Evolutionary conservation across 352 stramenopile species (phyloP).

Genomic region (Globisporangium heterothallicum): DNA sequence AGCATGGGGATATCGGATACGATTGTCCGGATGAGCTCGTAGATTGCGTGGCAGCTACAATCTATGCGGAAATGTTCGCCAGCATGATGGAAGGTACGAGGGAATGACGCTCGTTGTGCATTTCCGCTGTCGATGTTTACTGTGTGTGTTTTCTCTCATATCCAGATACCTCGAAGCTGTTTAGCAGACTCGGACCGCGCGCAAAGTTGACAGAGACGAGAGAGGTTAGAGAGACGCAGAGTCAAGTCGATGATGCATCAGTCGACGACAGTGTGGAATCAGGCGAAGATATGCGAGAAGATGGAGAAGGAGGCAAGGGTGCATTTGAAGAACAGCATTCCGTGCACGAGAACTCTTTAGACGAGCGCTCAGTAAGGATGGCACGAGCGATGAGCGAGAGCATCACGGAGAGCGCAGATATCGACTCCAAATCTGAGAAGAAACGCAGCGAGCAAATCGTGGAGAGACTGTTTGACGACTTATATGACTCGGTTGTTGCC

Average conservation of each 20-base stretch:
- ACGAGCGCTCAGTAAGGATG: too few relatives aligned
- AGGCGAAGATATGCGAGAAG: not conserved
- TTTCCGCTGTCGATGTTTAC: not conserved
- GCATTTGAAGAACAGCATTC: not conserved
- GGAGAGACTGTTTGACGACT: constrained; percentile 10
- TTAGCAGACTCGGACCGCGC: not conserved
- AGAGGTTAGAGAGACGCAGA: not conserved
- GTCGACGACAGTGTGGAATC: not conserved
- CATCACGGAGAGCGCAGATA: not conserved
- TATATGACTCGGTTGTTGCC: constrained; percentile 1
- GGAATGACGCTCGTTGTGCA: not conserved
- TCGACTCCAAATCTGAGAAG: not conserved
- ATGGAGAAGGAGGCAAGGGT: not conserved
- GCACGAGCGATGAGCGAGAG: not conserved
- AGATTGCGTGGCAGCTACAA: constrained; percentile 16
- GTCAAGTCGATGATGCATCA: not conserved
- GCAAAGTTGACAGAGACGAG: not conserved
- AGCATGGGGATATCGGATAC: not conserved
- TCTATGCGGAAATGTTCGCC: constrained; percentile 21
- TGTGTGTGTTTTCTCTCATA: not conserved
- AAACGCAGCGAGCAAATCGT: constrained; percentile 15
- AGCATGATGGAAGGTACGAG: constrained; percentile 16
- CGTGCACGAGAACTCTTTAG: not conserved
- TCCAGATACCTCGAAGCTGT: not conserved
- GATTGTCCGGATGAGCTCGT: not conserved